Evolutionary conservation across 805 yeast species (phyloP).

Genomic region (Metschnikowia chrysomelidarum): DNA sequence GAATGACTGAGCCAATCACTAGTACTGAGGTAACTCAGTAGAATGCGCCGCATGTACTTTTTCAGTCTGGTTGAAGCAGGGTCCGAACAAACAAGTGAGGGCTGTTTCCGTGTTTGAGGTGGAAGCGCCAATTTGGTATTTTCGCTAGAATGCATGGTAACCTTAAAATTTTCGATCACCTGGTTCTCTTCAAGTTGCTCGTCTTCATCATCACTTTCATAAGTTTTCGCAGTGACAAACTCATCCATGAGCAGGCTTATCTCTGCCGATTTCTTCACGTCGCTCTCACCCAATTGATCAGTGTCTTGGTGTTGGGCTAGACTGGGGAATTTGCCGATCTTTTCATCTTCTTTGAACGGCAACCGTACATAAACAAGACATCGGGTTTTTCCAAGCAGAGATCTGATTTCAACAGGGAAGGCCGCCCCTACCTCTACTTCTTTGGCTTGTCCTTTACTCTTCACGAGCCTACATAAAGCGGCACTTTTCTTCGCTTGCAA

Average conservation of each 20-base stretch:
- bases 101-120: conserved; percentile 5
- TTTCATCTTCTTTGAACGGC: conserved; percentile 77
- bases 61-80: conserved; percentile 33
- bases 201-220: conserved; percentile 19
- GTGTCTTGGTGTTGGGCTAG: conserved; percentile 13
- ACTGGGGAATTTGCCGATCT: conserved; percentile 50
- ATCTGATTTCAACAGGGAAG: conserved; percentile 39
- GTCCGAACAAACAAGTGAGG: conserved; percentile 26
- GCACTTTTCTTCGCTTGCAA: conserved; percentile 46
- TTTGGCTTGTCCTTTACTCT: conserved; percentile 39
- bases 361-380: conserved; percentile 52
- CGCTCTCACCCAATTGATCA: background rate
- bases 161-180: conserved; percentile 17
- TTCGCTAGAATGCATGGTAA: conserved; percentile 18
- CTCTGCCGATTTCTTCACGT: conserved; percentile 3
- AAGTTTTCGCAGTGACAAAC: conserved; percentile 27
- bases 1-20: conserved; percentile 9
- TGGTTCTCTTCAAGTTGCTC: conserved; percentile 3
- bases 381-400: conserved; percentile 22
- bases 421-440: conserved; percentile 54
- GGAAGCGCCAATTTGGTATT: conserved; percentile 20
- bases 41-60: conserved; percentile 8
- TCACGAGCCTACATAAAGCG: conserved; percentile 64
- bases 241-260: conserved; percentile 31
- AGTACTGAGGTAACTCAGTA: conserved; percentile 13